These are phyloP conservation scores for Wickerhamomyces rabaulensis DNA, from an alignment of 805 yeast species.

Conservation along the genomic window DNA sequence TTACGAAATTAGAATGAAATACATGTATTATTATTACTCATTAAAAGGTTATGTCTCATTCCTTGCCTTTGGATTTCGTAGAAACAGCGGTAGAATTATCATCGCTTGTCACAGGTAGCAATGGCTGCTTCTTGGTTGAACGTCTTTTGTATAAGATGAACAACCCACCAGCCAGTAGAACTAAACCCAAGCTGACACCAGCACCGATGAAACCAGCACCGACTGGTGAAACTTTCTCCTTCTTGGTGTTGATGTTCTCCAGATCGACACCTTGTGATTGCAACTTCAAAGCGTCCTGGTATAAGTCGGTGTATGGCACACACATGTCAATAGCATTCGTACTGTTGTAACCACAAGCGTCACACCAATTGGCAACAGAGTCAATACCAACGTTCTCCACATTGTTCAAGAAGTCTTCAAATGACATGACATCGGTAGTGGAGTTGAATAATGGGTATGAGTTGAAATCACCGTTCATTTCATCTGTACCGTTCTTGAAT, in stretches of 20 bases:
- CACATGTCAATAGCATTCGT: constrained; percentile 28
- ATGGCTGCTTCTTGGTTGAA: not conserved
- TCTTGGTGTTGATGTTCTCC: constrained; percentile 9
- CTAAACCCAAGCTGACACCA: constrained; percentile 38
- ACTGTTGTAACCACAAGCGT: constrained; percentile 27
- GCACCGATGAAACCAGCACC: constrained; percentile 50
- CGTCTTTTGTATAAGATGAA: not conserved
- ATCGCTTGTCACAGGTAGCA: not conserved
- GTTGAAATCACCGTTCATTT: constrained; percentile 23
- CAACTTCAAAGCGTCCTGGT: constrained; percentile 26
- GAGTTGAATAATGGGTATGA: constrained; percentile 35
- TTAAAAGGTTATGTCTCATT: no score
- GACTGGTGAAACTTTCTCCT: constrained; percentile 26
- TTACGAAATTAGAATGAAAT: constrained; percentile 17
- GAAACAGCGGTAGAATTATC: not conserved
- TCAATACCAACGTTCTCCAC: constrained; percentile 25
- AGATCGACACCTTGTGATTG: constrained; percentile 27
- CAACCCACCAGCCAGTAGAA: constrained; percentile 19
- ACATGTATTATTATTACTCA: not conserved
- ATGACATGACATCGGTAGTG: constrained; percentile 27
- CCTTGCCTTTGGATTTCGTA: not conserved
- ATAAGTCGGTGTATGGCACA: constrained; percentile 26
- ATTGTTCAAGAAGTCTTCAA: constrained; percentile 30
- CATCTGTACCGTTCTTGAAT: constrained; percentile 40
- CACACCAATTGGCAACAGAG: constrained; percentile 34